Base-by-base conservation (phyloP, 2,329 filamentous ascomycete species). In the Ophiostoma triangulosporum region DNA sequence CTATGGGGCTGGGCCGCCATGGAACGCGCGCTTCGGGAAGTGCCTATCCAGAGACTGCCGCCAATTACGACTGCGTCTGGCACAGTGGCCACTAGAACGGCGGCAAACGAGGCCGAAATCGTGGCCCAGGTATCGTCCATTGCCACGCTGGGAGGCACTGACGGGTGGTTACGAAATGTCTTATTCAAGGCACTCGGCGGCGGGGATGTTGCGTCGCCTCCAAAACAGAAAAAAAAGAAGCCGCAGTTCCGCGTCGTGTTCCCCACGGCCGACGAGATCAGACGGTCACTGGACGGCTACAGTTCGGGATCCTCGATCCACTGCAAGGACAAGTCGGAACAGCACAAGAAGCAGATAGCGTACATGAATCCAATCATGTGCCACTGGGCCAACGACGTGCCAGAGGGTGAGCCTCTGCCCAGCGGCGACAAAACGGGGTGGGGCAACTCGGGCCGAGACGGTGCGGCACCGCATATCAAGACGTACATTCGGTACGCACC, bases 401-500 rank as follows among this genome's bases (percentile, higher is more conserved):
- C 63, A 1, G 51, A 60, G 12, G 73, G 71, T 15, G 61, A 22
- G 3, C 17, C 40, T 0, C 36, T 36, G n/a, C 24, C 32, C 8
- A 8, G 15, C 33, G n/a, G 12, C 32, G 31, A 3, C 11, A 33
- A 11, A 9, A 4, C 26, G 33, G 50, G 64, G 1, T 63, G 62
- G n/a, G n/a, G n/a, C 6, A 73, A 84, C 56, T 77, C 78, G 8
- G 81, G 83, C 1, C 73, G 86, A 52, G 72, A 78, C 48, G 74
- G 80, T 29, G 88, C 88, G 17, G 87, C 88, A 1, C 89, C 89
- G 0, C 89, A 95, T 60, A 86, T 95, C 64, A 95, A 95, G 65
- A 95, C 88, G 0, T 95, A 93, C 62, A 81, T 90, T 45, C 79
- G 86, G 4, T 57, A 53, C 59, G 68, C 70, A 52, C 59, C 65